phyloP scores from a whole-genome alignment of 176 grass and related monocot species.

The Dactylis glomerata region DNA sequence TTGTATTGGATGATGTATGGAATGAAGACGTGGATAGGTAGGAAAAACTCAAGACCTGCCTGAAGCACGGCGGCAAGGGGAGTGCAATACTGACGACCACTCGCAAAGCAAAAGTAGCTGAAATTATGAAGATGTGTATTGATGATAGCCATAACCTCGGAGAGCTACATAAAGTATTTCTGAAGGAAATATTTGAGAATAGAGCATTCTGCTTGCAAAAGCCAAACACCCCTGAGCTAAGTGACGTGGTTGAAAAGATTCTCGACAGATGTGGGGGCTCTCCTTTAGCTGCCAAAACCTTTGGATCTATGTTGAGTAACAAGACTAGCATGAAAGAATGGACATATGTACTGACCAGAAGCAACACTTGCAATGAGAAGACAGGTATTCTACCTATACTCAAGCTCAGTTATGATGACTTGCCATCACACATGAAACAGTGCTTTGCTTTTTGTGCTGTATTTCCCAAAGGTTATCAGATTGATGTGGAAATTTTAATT shows the following conservation, averaged over 20 bases:
- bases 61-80: not conserved
- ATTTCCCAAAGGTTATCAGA: constrained; percentile 21
- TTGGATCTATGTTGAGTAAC: constrained; percentile 17
- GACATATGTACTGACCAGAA: not conserved
- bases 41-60: constrained; percentile 15
- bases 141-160: not conserved
- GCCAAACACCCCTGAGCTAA: not conserved
- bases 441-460: constrained; percentile 27
- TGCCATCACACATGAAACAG: not conserved
- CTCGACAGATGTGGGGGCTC: not conserved
- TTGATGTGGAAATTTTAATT: not conserved
- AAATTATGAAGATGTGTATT: not conserved
- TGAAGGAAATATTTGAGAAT: constrained; percentile 21
- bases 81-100: constrained; percentile 38
- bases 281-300: constrained; percentile 15
- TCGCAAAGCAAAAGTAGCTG: not conserved
- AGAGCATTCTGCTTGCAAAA: constrained; percentile 23
- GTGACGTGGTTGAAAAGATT: not conserved
- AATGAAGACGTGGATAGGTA: constrained; percentile 2
- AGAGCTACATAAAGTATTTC: not conserved
- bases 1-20: constrained; percentile 53
- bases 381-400: not conserved
- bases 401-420: constrained; percentile 1
- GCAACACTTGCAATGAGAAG: not conserved
- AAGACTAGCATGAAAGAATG: constrained; percentile 14